Evolutionary conservation across 108 stramenopile genomes (phyloP).

Genomic region (Pseudonitzschia pungens): DNA sequence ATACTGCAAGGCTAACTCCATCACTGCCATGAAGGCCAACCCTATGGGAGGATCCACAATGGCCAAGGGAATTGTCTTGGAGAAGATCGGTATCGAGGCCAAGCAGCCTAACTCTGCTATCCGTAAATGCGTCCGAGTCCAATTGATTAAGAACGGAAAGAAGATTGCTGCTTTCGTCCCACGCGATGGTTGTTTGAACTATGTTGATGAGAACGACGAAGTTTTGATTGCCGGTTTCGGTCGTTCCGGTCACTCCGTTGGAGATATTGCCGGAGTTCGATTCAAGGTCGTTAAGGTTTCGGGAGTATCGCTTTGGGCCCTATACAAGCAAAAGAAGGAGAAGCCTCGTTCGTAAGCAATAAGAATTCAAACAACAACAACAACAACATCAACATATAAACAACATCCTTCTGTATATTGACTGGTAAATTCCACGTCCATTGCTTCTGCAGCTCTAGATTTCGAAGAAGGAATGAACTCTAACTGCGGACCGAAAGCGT

Average conservation of each 20-base stretch:
- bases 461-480: no score
- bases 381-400: no score
- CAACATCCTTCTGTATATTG: conserved; percentile 15
- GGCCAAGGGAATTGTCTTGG: conserved; percentile 99
- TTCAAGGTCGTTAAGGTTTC: conserved; percentile 99
- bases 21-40: conserved; percentile 99
- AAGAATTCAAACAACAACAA: conserved; percentile 32
- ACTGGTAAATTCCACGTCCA: neutral
- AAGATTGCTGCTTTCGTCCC: conserved; percentile 99
- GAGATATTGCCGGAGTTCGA: conserved; percentile 99
- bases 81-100: conserved; percentile 99
- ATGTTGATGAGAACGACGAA: conserved; percentile 99
- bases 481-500: no score
- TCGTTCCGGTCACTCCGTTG: conserved; percentile 99
- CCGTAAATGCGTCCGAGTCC: conserved; percentile 99
- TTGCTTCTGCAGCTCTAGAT: neutral
- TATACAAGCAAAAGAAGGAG: conserved; percentile 99
- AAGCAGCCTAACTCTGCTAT: conserved; percentile 99
- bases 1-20: conserved; percentile 98
- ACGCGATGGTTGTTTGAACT: conserved; percentile 99
- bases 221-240: conserved; percentile 99
- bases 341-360: conserved; percentile 95
- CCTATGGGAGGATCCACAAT: conserved; percentile 99
- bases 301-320: conserved; percentile 98
- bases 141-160: conserved; percentile 99